Conservation (phyloP, 2,329 filamentous ascomycete species). For the Parafenestella ontariensis region DNA sequence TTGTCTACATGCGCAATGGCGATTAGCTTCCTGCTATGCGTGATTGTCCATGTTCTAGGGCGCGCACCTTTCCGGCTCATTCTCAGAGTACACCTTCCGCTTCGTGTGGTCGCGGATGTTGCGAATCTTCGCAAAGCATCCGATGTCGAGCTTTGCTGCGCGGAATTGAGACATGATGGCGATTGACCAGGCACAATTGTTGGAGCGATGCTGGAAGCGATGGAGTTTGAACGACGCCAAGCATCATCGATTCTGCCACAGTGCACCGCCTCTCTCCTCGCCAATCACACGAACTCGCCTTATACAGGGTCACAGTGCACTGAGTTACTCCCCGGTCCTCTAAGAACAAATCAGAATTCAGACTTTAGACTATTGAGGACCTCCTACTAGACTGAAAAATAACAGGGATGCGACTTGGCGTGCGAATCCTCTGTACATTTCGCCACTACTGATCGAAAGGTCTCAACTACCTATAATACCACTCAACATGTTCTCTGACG, state of each 20-base stretch:
- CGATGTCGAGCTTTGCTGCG: constrained; percentile 87
- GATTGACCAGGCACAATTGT: constrained; percentile 19
- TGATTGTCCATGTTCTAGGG: constrained; percentile 8
- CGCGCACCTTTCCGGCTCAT: constrained; percentile 84
- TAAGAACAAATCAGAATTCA: too few species aligned
- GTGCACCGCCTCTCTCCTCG: constrained; percentile 2
- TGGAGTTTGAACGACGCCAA: constrained; percentile 20
- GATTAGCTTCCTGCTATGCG: constrained; percentile 5
- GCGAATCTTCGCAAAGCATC: constrained; percentile 84
- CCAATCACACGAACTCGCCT: constrained; percentile 14
- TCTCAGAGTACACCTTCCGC: constrained; percentile 86
- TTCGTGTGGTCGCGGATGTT: constrained; percentile 95
- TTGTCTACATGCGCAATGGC: constrained; percentile 66
- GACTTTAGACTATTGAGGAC: too few species aligned
- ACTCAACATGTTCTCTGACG: constrained; percentile 41
- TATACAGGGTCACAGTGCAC: background rate
- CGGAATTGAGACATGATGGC: constrained; percentile 73
- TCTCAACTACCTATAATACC: background rate
- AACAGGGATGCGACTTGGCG: too few species aligned
- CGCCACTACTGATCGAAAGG: background rate
- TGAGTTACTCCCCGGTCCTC: too few species aligned
- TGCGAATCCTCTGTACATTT: too few species aligned
- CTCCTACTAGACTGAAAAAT: too few species aligned
- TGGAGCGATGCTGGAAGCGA: too few species aligned
- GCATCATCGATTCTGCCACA: constrained; percentile 19